phyloP scores from a whole-genome alignment of 495 filamentous ascomycete species.

The Podospora tetraspora region DNA sequence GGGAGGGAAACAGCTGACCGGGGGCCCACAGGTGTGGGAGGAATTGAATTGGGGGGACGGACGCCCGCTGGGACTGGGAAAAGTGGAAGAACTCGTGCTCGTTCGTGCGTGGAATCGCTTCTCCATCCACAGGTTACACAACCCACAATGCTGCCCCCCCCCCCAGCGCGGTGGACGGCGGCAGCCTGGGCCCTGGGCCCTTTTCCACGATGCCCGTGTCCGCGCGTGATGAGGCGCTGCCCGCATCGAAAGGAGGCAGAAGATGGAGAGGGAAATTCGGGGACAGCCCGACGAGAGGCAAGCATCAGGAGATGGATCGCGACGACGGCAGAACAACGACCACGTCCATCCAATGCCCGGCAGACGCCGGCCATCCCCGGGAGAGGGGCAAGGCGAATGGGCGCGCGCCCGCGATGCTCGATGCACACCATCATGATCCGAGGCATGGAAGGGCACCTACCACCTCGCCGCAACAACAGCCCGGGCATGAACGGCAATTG shows the following conservation, averaged over 20 bases:
- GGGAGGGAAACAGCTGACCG: conserved; percentile 14
- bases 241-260: not conserved
- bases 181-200: not conserved
- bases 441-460: not conserved
- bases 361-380: too few species aligned
- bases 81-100: not conserved
- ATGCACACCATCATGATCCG: not conserved
- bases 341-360: not conserved
- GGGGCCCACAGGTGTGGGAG: conserved; percentile 6
- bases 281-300: not conserved
- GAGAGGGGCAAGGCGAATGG: not conserved
- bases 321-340: not conserved
- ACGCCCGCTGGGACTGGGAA: not conserved
- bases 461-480: not conserved
- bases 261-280: not conserved
- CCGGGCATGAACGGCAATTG: not conserved
- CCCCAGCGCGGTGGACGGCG: not conserved
- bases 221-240: not conserved
- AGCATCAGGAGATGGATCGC: not conserved
- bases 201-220: too few species aligned
- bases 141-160: not conserved
- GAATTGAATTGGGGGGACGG: not conserved
- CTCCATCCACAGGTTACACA: not conserved
- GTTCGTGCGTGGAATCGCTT: too few species aligned
- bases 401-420: not conserved